phyloP scores from a whole-genome alignment of 2,329 filamentous ascomycete species.

The Ascomycota sp. region DNA sequence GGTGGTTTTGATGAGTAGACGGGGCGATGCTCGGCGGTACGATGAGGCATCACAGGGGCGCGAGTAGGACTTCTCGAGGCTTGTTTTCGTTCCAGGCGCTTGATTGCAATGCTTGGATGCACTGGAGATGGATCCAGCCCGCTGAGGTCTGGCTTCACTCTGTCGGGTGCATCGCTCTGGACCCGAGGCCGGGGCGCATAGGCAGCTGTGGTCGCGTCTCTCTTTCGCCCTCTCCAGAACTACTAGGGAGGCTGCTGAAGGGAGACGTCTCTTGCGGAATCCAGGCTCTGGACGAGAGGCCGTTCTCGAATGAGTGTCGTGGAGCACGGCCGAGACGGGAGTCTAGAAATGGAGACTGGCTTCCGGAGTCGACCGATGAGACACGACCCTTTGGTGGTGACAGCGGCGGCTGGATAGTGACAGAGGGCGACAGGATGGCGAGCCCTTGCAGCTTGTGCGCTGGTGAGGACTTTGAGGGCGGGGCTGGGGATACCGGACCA shows the following conservation, averaged over 20 bases:
- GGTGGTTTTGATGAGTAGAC: constrained; percentile 28
- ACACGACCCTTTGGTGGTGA: constrained; percentile 38
- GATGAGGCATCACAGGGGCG: constrained; percentile 17
- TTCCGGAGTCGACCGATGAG: constrained; percentile 14
- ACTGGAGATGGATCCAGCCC: constrained; percentile 30
- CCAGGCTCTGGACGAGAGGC: constrained; percentile 3
- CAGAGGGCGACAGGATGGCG: constrained; percentile 39
- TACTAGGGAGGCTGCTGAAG: constrained; percentile 71
- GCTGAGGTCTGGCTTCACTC: constrained; percentile 6
- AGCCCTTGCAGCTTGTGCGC: constrained; percentile 7
- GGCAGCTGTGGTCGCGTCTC: constrained; percentile 28
- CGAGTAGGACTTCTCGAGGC: constrained; percentile 19
- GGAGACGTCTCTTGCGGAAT: constrained; percentile 40
- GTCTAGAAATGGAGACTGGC: constrained; percentile 25
- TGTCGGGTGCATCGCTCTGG: constrained; percentile 6
- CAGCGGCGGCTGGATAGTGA: constrained; percentile 48
- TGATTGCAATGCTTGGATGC: constrained; percentile 25
- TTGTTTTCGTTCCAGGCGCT: constrained; percentile 22
- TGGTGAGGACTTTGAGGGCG: constrained; percentile 8
- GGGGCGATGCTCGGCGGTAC: constrained; percentile 23
- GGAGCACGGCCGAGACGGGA: constrained; percentile 22
- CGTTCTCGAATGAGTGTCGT: constrained; percentile 14
- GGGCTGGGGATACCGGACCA: constrained; percentile 5
- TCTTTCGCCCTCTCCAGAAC: constrained; percentile 30
- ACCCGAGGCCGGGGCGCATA: constrained; percentile 24